Evolutionary conservation across 495 filamentous ascomycete species (phyloP).

Genomic region (Penicillium mononematosum): DNA sequence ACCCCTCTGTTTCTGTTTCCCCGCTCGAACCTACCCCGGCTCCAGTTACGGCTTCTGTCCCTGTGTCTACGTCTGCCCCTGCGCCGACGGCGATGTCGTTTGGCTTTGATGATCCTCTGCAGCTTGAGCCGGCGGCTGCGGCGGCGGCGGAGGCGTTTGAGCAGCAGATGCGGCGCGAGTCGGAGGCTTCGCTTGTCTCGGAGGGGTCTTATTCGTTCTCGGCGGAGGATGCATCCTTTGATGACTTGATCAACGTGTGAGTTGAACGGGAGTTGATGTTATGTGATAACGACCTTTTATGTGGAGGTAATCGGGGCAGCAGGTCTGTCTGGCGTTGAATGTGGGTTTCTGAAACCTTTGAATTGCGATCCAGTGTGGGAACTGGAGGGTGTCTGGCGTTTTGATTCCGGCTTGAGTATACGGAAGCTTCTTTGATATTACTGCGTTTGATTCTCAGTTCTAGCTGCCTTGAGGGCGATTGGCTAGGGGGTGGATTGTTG

Average conservation of each 20-base stretch:
- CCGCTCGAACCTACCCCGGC: conserved; percentile 10
- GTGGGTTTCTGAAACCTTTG: not conserved
- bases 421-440: conserved; percentile 4
- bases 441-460: not conserved
- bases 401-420: conserved; percentile 2
- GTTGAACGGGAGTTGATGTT: not conserved
- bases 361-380: conserved; percentile 19
- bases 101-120: conserved; percentile 40
- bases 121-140: conserved; percentile 22
- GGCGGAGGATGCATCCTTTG: conserved; percentile 32
- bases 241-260: conserved; percentile 37
- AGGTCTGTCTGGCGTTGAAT: conserved; percentile 11
- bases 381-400: conserved; percentile 27
- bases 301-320: conserved; percentile 6
- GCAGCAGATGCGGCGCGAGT: conserved; percentile 33
- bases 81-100: conserved; percentile 28
- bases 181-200: conserved; percentile 29
- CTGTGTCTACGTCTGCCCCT: conserved; percentile 10
- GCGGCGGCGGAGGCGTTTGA: conserved; percentile 25
- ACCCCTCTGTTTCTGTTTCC: conserved; percentile 14
- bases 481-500: not conserved
- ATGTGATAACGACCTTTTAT: not conserved
- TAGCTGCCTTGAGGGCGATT: conserved; percentile 4
- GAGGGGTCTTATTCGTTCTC: conserved; percentile 35
- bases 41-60: conserved; percentile 1